Evolutionary conservation across 179 eudicot species (phyloP).

Genomic region (Corrigiola litoralis): DNA sequence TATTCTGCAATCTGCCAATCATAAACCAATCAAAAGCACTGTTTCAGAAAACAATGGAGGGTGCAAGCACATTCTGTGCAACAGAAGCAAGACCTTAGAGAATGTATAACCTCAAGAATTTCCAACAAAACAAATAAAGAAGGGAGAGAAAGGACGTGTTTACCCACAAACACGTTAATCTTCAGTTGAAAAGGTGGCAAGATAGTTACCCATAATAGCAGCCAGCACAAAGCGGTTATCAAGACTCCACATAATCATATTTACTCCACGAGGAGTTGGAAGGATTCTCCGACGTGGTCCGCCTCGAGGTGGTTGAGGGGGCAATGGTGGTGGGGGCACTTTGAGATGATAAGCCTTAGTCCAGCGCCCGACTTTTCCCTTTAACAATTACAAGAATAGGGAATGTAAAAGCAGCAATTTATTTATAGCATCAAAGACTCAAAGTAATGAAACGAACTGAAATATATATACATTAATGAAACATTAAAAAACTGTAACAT

Average conservation of each 20-base stretch:
- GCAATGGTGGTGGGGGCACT: conserved; percentile 94
- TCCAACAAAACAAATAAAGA: background rate
- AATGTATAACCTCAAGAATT: background rate
- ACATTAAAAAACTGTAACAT: no score
- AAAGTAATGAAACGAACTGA: background rate
- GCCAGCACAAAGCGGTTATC: conserved; percentile 98
- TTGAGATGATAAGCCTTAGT: conserved; percentile 84
- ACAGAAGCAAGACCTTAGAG: background rate
- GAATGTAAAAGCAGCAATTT: background rate
- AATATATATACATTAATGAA: no score
- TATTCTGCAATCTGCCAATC: conserved; percentile 90
- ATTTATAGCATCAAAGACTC: background rate
- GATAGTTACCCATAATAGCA: conserved; percentile 85
- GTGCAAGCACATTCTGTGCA: background rate
- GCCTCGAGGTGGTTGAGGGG: conserved; percentile 93
- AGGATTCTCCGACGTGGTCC: conserved; percentile 95
- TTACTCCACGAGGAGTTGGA: conserved; percentile 98
- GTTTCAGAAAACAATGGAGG: no score
- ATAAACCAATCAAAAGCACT: conserved; percentile 10
- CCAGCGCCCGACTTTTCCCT: conserved; percentile 90
- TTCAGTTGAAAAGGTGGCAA: conserved; percentile 9
- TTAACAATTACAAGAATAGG: background rate
- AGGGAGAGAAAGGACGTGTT: background rate
- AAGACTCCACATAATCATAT: conserved; percentile 95
- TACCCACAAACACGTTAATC: background rate